Conservation (phyloP, 2,329 filamentous ascomycete species). For the Simplicillium aogashimaense region DNA sequence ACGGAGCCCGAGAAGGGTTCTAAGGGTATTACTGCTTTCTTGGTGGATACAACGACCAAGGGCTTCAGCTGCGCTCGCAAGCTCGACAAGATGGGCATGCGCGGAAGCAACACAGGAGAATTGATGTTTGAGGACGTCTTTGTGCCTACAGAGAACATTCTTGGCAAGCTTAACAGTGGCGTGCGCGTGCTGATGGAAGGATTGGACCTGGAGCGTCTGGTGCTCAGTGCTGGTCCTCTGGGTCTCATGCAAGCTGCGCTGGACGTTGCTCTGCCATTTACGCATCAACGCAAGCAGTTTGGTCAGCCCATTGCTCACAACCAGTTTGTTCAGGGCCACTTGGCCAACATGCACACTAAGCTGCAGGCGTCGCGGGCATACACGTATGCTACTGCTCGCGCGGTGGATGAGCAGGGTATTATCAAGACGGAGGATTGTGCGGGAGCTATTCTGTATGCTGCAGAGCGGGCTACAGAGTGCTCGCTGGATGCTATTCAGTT, state of each 20-base stretch:
- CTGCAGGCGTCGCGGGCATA: constrained; percentile 76
- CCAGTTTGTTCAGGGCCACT: constrained; percentile 84
- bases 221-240: constrained; percentile 81
- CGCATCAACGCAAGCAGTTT: constrained; percentile 85
- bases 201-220: constrained; percentile 84
- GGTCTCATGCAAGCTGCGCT: constrained; percentile 91
- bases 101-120: constrained; percentile 92
- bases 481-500: constrained; percentile 84
- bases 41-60: constrained; percentile 60
- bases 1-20: constrained; percentile 69
- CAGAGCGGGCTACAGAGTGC: constrained; percentile 80
- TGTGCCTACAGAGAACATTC: constrained; percentile 70
- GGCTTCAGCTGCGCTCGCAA: constrained; percentile 86
- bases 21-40: constrained; percentile 91
- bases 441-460: constrained; percentile 85
- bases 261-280: constrained; percentile 79
- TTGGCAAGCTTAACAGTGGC: constrained; percentile 72
- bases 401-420: constrained; percentile 64
- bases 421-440: constrained; percentile 89
- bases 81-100: constrained; percentile 97
- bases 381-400: constrained; percentile 72
- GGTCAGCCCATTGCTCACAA: constrained; percentile 78
- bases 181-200: constrained; percentile 94
- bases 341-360: constrained; percentile 97
- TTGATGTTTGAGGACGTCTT: constrained; percentile 86